These are phyloP conservation scores for Leccinum longicurvipes DNA, from an alignment of 768 basidiomycete species.

Conservation along the genomic window DNA sequence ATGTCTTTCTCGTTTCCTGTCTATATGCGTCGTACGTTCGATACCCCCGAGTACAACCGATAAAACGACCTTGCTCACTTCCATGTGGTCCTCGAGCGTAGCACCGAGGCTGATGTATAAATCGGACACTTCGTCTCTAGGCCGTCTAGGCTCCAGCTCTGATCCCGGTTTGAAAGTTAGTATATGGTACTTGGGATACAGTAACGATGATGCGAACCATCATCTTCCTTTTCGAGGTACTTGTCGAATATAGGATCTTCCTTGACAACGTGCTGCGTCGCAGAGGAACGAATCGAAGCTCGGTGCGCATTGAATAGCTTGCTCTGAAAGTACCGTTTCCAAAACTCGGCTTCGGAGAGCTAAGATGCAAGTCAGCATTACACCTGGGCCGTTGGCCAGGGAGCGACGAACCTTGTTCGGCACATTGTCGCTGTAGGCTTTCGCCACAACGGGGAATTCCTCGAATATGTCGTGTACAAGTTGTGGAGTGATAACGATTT, in stretches of 20 bases:
- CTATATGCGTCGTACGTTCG: constrained; percentile 36
- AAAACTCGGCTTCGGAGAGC: constrained; percentile 91
- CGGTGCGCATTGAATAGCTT: constrained; percentile 94
- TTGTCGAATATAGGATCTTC: constrained; percentile 94
- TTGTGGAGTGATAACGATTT: constrained; percentile 87
- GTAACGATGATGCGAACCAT: constrained; percentile 53
- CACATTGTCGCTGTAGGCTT: constrained; percentile 90
- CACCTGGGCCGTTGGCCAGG: neutral
- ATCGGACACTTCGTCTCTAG: constrained; percentile 64
- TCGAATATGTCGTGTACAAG: constrained; percentile 96
- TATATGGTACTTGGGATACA: neutral
- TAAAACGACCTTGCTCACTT: constrained; percentile 44
- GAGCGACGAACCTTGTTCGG: constrained; percentile 60
- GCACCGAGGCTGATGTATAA: constrained; percentile 83
- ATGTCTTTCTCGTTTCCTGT: constrained; percentile 86
- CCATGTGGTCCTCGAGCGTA: constrained; percentile 86
- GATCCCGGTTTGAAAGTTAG: neutral
- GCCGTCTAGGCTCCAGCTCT: constrained; percentile 78
- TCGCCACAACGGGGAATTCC: constrained; percentile 92
- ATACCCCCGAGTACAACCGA: neutral
- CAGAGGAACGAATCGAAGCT: constrained; percentile 86
- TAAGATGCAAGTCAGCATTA: constrained; percentile 40
- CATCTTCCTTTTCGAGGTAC: constrained; percentile 94
- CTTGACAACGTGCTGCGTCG: constrained; percentile 78
- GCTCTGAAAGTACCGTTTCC: constrained; percentile 96